Conservation (phyloP, 2,329 filamentous ascomycete genomes). For the Penicillium sp. region DNA sequence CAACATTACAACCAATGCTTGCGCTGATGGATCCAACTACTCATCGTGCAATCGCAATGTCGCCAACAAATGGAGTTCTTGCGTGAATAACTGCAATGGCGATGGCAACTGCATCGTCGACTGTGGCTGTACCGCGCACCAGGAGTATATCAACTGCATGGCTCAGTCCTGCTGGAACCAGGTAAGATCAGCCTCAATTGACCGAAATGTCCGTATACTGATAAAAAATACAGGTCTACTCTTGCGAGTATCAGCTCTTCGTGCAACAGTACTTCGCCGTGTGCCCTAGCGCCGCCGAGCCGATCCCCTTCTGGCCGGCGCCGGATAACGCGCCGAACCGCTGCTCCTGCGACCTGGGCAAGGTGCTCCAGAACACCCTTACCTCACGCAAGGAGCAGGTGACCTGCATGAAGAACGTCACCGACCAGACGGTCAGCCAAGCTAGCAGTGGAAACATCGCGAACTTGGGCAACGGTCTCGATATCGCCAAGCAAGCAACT, state of each 20-base stretch:
- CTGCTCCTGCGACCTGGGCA: slow-evolving; percentile 41
- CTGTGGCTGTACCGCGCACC: slow-evolving; percentile 25
- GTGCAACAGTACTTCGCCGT: slow-evolving; percentile 34
- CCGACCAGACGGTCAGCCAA: slow-evolving; percentile 8
- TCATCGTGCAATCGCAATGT: slow-evolving; percentile 23
- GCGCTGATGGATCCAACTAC: slow-evolving; percentile 19
- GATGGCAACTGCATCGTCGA: slow-evolving; percentile 21
- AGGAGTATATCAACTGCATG: slow-evolving; percentile 38
- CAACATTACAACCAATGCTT: slow-evolving; percentile 23
- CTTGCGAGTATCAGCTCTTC: slow-evolving; percentile 42
- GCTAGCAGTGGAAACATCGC: slow-evolving; percentile 14
- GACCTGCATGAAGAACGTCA: slow-evolving; percentile 21
- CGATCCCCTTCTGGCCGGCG: slow-evolving; percentile 41
- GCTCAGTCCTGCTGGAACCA: slow-evolving; percentile 41
- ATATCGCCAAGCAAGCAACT: slow-evolving; percentile 23
- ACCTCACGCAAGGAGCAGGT: slow-evolving; percentile 19
- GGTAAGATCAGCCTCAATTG: slow-evolving; percentile 12
- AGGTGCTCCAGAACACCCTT: slow-evolving; percentile 23
- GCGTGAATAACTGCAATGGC: slow-evolving; percentile 19
- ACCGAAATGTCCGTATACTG: not conserved
- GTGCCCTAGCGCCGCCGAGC: slow-evolving; percentile 30
- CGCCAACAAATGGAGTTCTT: slow-evolving; percentile 19
- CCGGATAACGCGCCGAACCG: slow-evolving; percentile 34
- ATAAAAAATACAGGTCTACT: slow-evolving; percentile 31
- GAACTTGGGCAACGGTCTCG: slow-evolving; percentile 21